These are phyloP conservation scores for Excoecaria agallocha DNA, from an alignment of 345 rosid genomes.

Conservation along the genomic window DNA sequence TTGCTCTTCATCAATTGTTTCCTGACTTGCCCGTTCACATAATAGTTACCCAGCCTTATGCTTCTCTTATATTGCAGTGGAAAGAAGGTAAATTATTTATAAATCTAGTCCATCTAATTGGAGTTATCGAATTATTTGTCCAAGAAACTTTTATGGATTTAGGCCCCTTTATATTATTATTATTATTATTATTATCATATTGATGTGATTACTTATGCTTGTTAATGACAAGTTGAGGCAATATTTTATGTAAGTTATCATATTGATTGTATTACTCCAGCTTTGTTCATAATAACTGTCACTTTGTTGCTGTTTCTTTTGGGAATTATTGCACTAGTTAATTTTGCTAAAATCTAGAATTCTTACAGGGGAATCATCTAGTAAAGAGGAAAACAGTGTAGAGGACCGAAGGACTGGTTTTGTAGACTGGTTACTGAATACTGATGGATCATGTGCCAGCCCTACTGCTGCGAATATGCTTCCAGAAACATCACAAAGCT, in stretches of 20 bases:
- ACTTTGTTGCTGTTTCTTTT: background rate
- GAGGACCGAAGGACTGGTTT: slow-evolving; percentile 72
- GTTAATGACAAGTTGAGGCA: background rate
- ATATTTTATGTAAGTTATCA: background rate
- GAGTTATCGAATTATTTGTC: background rate
- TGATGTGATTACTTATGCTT: background rate
- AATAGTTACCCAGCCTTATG: slow-evolving; percentile 66
- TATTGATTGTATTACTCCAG: background rate
- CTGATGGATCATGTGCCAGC: slow-evolving; percentile 34
- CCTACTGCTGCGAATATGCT: slow-evolving; percentile 22
- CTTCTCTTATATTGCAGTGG: slow-evolving; percentile 66
- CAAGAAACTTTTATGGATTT: background rate
- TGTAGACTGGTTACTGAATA: slow-evolving; percentile 62
- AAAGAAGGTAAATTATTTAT: slow-evolving; percentile 58
- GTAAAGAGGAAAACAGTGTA: slow-evolving; percentile 43
- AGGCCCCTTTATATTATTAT: background rate
- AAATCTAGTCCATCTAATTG: background rate
- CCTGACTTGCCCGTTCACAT: slow-evolving; percentile 75
- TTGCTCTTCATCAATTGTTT: slow-evolving; percentile 72
- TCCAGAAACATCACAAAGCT: slow-evolving; percentile 30
- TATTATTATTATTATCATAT: background rate
- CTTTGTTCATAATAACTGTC: background rate
- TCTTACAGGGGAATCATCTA: slow-evolving; percentile 49
- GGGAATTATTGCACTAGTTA: slow-evolving; percentile 3
- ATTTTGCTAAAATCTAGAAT: slow-evolving; percentile 17